These are phyloP conservation scores for Hypoxylon sp. DNA, from an alignment of 2,329 filamentous ascomycete species.

Conservation along the genomic window DNA sequence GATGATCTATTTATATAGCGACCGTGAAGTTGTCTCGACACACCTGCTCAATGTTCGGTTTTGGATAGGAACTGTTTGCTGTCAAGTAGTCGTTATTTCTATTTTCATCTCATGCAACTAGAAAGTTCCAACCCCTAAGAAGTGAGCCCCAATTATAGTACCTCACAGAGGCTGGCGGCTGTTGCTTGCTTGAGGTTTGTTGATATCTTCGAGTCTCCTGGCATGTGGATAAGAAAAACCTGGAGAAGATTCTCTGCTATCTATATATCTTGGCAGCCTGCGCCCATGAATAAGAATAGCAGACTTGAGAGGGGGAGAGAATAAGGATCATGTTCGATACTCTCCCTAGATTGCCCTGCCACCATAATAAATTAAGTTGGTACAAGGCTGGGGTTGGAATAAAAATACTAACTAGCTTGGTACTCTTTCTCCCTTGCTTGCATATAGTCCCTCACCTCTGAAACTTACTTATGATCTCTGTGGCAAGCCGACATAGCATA, in stretches of 20 bases:
- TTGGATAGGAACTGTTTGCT: conserved; percentile 1
- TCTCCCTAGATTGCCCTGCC: conserved; percentile 2
- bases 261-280: background rate
- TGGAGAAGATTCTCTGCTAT: background rate
- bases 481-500: background rate
- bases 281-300: background rate
- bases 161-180: background rate
- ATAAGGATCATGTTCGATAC: background rate
- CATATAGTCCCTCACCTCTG: background rate
- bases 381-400: background rate
- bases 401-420: background rate
- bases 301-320: background rate
- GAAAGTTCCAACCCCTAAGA: background rate
- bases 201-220: background rate
- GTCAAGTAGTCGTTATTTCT: background rate
- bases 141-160: background rate
- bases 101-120: conserved; percentile 1
- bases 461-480: background rate
- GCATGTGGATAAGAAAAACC: background rate
- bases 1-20: background rate
- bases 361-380: background rate
- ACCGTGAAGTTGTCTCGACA: background rate
- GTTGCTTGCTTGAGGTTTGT: conserved; percentile 3
- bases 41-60: too few species aligned
- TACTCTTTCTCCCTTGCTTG: conserved; percentile 10